Evolutionary conservation across 257 asterid genomes (phyloP), one percentile per base, ranked within the genome.

Genomic region (Nyctanthes arbortristis): DNA sequence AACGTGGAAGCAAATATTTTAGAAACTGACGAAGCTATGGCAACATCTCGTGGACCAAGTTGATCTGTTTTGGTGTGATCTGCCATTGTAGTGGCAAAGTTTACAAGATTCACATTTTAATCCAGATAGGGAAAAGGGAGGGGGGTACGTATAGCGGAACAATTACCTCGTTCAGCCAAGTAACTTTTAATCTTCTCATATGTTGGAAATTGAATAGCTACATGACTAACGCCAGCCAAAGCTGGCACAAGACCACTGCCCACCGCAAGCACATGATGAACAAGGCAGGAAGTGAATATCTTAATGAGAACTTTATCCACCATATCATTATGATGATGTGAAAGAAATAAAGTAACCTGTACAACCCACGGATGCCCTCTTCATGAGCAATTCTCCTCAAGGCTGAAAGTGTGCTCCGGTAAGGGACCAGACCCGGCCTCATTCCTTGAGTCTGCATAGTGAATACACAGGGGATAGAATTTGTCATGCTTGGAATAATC

Each of bases 241-340:
- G 97, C 97, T 22, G 97, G 97, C 78, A 93, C 96, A 59, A 93
- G 93, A 80, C 99, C 99, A 76, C 99, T 93, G 91, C 76, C 72
- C 70, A 71, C 56, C 64, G 75, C 33, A 68, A 67, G 34, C 78
- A 47, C 64, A 69, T 63, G 32, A 68, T 40, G 69, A 33, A 62
- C 24, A 28, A 27, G 16, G 60, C 29, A 22, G 52, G 29, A 58
- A 74, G 36, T 70, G 52, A 67, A 69, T 22, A 34, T 37, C 25
- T 39, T 33, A 33, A 62, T 18, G 22, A 67, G 7, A 63, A 61
- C 7, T 4, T 9, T 54, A 56, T 61, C 40, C 39, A 32, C 68
- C 66, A 61, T 67, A 36, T 76, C 72, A 29, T 20, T 18, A 28
- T 59, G 70, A 63, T 39, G 39, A 35, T 61, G 66, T 32, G 71